Percentiles rank a stretch among this genome's conserved stretches.
Evolutionary conservation across 257 asterid species (phyloP).

Genomic region (Capsicum pubescens): DNA sequence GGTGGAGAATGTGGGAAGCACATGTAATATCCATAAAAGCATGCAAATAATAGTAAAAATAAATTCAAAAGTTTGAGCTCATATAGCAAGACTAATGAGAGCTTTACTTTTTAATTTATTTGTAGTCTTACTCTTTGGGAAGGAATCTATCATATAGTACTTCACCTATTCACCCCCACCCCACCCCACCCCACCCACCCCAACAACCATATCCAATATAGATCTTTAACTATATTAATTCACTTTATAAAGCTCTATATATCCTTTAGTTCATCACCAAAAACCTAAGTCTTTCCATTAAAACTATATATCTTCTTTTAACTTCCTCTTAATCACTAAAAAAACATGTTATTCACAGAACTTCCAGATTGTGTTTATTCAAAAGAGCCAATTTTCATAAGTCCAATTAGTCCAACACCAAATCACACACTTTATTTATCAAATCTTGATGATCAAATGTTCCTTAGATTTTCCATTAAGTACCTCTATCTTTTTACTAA

Average conservation of each 20-base stretch:
- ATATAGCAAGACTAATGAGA: conserved; percentile 21
- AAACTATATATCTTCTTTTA: not conserved
- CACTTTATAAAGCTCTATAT: conserved; percentile 23
- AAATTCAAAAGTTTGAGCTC: not conserved
- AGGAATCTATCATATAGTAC: not conserved
- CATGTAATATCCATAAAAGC: not conserved
- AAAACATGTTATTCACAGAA: conserved; percentile 34
- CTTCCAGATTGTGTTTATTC: conserved; percentile 68
- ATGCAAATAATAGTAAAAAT: not conserved
- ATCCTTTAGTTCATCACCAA: not conserved
- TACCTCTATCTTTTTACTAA: conserved; percentile 64
- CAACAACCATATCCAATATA: not conserved
- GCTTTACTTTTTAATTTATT: not conserved
- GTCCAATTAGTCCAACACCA: conserved; percentile 62
- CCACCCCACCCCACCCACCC: too few relatives aligned
- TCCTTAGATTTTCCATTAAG: conserved; percentile 76
- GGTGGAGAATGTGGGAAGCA: not conserved
- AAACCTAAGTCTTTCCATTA: not conserved
- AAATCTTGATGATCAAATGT: conserved; percentile 80
- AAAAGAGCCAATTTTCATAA: conserved; percentile 49
- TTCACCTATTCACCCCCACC: not conserved
- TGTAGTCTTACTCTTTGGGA: conserved; percentile 7
- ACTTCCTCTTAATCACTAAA: not conserved
- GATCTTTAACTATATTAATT: not conserved
- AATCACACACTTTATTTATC: conserved; percentile 61